Evolutionary conservation across 78 protist genomes (phyloP).

Genomic region (Dictyostelium intermedium): DNA sequence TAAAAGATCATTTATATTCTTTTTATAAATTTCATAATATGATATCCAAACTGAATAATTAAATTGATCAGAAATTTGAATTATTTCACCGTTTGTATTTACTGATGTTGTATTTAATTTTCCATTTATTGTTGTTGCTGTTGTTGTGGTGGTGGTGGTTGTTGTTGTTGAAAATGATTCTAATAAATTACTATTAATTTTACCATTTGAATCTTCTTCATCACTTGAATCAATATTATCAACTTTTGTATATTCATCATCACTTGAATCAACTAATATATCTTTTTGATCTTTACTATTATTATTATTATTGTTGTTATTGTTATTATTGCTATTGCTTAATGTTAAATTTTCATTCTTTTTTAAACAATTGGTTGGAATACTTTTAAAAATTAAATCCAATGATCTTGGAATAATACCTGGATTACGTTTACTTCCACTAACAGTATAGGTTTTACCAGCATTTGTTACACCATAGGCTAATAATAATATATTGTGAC

Average conservation of each 20-base stretch:
- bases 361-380: conserved; percentile 40
- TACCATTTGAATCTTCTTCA: background rate
- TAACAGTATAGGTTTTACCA: conserved; percentile 93
- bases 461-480: conserved; percentile 91
- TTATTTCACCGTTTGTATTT: background rate
- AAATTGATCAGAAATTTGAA: conserved; percentile 13
- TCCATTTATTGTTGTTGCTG: background rate
- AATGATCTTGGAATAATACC: conserved; percentile 90
- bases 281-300: background rate
- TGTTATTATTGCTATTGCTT: background rate
- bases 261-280: background rate
- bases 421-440: conserved; percentile 77
- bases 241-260: background rate
- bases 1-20: conserved; percentile 84
- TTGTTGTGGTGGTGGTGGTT: background rate
- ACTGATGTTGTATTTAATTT: background rate
- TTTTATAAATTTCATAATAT: conserved; percentile 90
- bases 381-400: conserved; percentile 62
- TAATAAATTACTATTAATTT: background rate
- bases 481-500: conserved; percentile 83
- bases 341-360: conserved; percentile 3
- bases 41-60: conserved; percentile 62
- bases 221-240: background rate
- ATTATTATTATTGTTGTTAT: background rate
- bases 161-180: background rate